Base-by-base conservation (phyloP, 2,329 filamentous ascomycete genomes). In the Pyricularia pennisetigena region DNA sequence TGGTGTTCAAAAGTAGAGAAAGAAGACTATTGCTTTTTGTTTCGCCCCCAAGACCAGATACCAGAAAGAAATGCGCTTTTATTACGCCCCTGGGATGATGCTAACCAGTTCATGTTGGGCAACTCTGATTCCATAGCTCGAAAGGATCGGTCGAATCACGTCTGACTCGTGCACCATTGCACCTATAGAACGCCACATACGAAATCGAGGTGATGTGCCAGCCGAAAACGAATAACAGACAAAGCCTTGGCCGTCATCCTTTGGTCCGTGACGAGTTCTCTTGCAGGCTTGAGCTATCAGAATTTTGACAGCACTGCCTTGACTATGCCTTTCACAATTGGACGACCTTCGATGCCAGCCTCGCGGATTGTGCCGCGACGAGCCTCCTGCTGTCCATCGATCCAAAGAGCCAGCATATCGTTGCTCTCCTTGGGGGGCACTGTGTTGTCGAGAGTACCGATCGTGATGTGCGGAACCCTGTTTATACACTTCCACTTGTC, bases 341-440 rank as follows among this genome's bases (percentile, higher is more conserved):
- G 82, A 73, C 81, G 82, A 2, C 80, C 81, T 66, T 83, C 80
- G 62, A 88, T 79, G 10, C 82, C 76, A 23, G 85, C 71, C 68
- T 87, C 85, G 4, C 74, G 71, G 32, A 87, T 83, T 14, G 76
- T 75, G 54, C 78, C 81, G 8, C 59, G 59, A 1, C 14, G 23
- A 16, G 23, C 8, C 24, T 62, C 59, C n/a, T 77, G 77, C 28
- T 78, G 76, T 0, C 85, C 86, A 32, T 78, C 72, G 70, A 95
- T 75, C 94, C 94, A 98, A 69, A 82, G 82, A 71, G 83, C 83
- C 69, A 99, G 78, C 74, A 99, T 73, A 69, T 92, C 89, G 75
- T 99, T 99, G 80, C 94, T 97, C 82, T 99, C 94, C 78, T 91
- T 94, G 0, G 95, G 94, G 81, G 97, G 98, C 74, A 98, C 87